These are phyloP conservation scores for Phytophthora pluvialis DNA, from an alignment of 352 stramenopile genomes.

Conservation along the genomic window DNA sequence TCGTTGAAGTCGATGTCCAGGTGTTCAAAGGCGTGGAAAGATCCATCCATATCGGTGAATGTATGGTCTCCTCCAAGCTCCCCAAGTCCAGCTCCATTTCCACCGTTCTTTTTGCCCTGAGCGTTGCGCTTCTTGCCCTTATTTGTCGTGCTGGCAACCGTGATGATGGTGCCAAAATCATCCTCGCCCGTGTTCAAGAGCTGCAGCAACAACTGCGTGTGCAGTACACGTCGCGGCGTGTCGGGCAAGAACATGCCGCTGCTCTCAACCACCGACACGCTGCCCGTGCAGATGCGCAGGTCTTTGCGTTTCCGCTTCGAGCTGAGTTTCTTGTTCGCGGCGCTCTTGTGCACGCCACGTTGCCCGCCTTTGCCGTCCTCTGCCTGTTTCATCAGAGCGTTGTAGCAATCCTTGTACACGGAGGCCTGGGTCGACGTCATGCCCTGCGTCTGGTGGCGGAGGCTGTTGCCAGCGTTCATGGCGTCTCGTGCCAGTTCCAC, in stretches of 20 bases:
- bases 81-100: background rate
- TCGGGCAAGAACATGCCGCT: conserved; percentile 81
- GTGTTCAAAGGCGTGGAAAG: conserved; percentile 81
- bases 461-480: conserved; percentile 41
- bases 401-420: conserved; percentile 84
- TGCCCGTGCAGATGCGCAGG: conserved; percentile 74
- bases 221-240: conserved; percentile 72
- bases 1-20: conserved; percentile 90
- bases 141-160: conserved; percentile 37
- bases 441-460: conserved; percentile 47
- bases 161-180: conserved; percentile 34
- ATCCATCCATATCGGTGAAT: conserved; percentile 67
- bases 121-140: conserved; percentile 73
- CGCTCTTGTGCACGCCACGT: conserved; percentile 21
- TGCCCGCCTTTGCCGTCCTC: conserved; percentile 37
- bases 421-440: conserved; percentile 67
- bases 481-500: conserved; percentile 37
- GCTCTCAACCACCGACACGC: conserved; percentile 39
- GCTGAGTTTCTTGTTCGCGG: conserved; percentile 59
- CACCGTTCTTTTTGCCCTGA: conserved; percentile 35
- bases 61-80: conserved; percentile 29
- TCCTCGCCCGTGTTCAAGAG: conserved; percentile 70
- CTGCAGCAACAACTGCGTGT: conserved; percentile 84
- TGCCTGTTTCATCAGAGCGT: conserved; percentile 65
- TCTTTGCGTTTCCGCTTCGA: conserved; percentile 88